phyloP scores from a whole-genome alignment of 331 rosid genomes.

The Prunus yedoensis region DNA sequence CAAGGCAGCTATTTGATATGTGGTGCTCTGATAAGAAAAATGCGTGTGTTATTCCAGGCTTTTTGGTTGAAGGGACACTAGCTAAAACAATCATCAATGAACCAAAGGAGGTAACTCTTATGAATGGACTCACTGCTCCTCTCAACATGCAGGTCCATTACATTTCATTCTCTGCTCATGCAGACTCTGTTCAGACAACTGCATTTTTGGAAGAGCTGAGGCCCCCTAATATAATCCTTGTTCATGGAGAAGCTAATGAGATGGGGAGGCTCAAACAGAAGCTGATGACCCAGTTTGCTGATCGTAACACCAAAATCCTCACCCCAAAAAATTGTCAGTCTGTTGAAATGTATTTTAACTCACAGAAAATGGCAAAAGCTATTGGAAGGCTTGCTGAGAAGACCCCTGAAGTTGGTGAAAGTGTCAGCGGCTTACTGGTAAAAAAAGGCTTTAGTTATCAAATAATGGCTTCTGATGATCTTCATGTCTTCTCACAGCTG shows the following conservation, averaged over 20 bases:
- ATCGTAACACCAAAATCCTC: slow-evolving; percentile 74
- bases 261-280: slow-evolving; percentile 98
- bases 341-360: slow-evolving; percentile 87
- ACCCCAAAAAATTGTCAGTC: slow-evolving; percentile 93
- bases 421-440: slow-evolving; percentile 73
- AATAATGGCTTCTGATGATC: slow-evolving; percentile 93
- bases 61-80: slow-evolving; percentile 79
- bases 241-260: slow-evolving; percentile 91
- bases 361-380: slow-evolving; percentile 89
- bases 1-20: slow-evolving; percentile 79
- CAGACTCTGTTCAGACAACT: slow-evolving; percentile 88
- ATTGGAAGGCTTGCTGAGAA: slow-evolving; percentile 82
- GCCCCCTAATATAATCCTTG: slow-evolving; percentile 90
- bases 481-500: slow-evolving; percentile 85
- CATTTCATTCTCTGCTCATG: slow-evolving; percentile 93
- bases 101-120: slow-evolving; percentile 86
- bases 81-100: slow-evolving; percentile 84
- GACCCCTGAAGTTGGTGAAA: slow-evolving; percentile 69
- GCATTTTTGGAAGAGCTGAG: slow-evolving; percentile 90
- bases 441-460: slow-evolving; percentile 90
- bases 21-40: slow-evolving; percentile 95
- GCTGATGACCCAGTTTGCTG: slow-evolving; percentile 73
- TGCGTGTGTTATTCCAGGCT: slow-evolving; percentile 76
- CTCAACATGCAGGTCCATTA: slow-evolving; percentile 92
- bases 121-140: slow-evolving; percentile 81